Base-by-base conservation (phyloP, 2,329 filamentous ascomycete genomes). In the Chaetomium sp. region DNA sequence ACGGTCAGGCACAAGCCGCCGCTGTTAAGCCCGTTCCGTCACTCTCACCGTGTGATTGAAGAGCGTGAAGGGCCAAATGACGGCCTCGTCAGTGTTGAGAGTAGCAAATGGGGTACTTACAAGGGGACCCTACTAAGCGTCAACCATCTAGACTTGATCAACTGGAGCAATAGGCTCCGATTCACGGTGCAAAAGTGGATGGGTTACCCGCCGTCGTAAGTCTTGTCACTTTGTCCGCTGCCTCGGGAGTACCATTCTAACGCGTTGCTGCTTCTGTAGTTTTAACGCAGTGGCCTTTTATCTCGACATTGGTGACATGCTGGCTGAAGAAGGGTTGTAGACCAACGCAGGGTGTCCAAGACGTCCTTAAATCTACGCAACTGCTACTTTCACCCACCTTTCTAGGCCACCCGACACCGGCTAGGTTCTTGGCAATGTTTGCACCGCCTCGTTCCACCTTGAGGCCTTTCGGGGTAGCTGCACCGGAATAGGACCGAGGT, bases 261-360 rank as follows among this genome's bases (percentile, higher is more conserved):
- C 49, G 9, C 23, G n/a, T 2, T 53, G 6, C 23, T 13, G 1
- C 19, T 23, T 3, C 23, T 2, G 16, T 60, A 87, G 83, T 19
- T 90, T 90, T 70, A 90, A 89, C 71, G 87, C 87, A 2, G 82
- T 89, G 64, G 87, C 87, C 0, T 88, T 90, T 70, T 90, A 90
- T 70, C 79, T 89, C 2, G 85, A 83, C 65, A 85, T 90, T 71
- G 83, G 83, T 12, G 85, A 91, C 71, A 91, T 90, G 88, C 77
- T 92, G 57, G 87, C 89, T 2, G 89, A 87, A 70, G 88, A 91
- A 72, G 87, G 85, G 21, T 69, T 79, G 19, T 80, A 70, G 69
- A 29, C 54, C 25, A 12, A 56, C 1, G 8, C 53, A 35, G 16
- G 35, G 10, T 19, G 29, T 8, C 6, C 6, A 19, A 49, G 49